Evolutionary conservation across 306 rosid genomes (phyloP).

Genomic region (Dalbergia cultrata): DNA sequence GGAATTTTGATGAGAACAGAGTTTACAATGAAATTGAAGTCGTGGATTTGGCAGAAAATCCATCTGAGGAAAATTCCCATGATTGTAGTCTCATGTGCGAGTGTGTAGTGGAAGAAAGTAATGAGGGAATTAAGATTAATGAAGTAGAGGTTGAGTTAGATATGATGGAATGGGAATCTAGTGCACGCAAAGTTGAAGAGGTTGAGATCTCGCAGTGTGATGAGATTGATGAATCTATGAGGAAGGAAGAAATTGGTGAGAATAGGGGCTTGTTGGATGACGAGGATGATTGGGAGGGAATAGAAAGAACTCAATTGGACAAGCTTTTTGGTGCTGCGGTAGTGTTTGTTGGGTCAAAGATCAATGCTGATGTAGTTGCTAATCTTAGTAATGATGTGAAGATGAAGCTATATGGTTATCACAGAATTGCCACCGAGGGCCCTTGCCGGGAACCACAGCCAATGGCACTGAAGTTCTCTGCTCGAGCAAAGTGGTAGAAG

Average conservation of each 20-base stretch:
- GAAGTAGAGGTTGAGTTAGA: slow-evolving; percentile 44
- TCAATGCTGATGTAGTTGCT: slow-evolving; percentile 42
- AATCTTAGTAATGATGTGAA: slow-evolving; percentile 58
- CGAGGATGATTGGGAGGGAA: slow-evolving; percentile 80
- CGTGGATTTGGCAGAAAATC: slow-evolving; percentile 47
- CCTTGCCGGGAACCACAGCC: slow-evolving; percentile 76
- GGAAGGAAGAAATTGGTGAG: slow-evolving; percentile 19
- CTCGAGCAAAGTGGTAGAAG: slow-evolving; percentile 80
- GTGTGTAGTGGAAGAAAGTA: slow-evolving; percentile 41
- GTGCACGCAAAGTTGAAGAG: slow-evolving; percentile 23
- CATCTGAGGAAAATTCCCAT: slow-evolving; percentile 19
- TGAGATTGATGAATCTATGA: slow-evolving; percentile 43
- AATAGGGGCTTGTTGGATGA: slow-evolving; percentile 50
- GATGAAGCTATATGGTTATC: slow-evolving; percentile 68
- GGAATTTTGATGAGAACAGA: slow-evolving; percentile 35
- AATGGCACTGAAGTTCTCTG: slow-evolving; percentile 68
- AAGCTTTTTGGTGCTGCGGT: slow-evolving; percentile 67
- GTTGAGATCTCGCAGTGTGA: slow-evolving; percentile 38
- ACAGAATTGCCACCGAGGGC: slow-evolving; percentile 76
- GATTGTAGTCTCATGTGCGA: not conserved
- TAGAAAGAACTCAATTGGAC: slow-evolving; percentile 82
- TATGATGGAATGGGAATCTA: slow-evolving; percentile 26
- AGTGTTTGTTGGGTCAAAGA: slow-evolving; percentile 55
- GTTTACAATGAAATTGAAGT: slow-evolving; percentile 35
- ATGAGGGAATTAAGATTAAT: slow-evolving; percentile 10